Conservation (phyloP, 1,284 basidiomycete species). For the Ceratobasidium sp. region DNA sequence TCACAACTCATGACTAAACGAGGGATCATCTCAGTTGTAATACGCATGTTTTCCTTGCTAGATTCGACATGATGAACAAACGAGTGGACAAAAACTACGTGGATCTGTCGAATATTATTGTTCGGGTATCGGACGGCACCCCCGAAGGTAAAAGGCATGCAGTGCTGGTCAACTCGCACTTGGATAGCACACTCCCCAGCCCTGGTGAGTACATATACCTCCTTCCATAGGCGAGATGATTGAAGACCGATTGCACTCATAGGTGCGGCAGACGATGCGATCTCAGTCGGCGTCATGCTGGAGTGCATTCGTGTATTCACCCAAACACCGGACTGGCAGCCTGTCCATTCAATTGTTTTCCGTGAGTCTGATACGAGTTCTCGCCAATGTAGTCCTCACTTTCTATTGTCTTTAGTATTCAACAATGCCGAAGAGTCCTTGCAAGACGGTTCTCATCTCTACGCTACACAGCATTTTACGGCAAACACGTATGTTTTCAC, state of each 20-base stretch:
- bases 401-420: constrained; percentile 68
- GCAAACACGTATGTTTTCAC: constrained; percentile 64
- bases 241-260: constrained; percentile 52
- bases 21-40: constrained; percentile 2
- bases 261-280: constrained; percentile 88
- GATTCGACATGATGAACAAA: constrained; percentile 85
- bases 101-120: constrained; percentile 85
- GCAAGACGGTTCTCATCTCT: constrained; percentile 95
- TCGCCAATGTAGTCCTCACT: neutral
- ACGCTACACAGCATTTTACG: constrained; percentile 83
- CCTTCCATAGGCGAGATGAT: no score
- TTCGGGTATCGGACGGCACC: constrained; percentile 86
- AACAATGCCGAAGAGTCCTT: constrained; percentile 94
- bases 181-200: constrained; percentile 63
- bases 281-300: constrained; percentile 90
- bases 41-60: constrained; percentile 46
- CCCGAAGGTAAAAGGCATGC: constrained; percentile 76
- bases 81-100: constrained; percentile 92
- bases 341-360: constrained; percentile 84
- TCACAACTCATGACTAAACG: constrained; percentile 42
- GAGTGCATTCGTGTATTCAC: constrained; percentile 85
- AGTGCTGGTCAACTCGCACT: constrained; percentile 87
- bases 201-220: constrained; percentile 35
- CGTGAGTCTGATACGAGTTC: constrained; percentile 56
- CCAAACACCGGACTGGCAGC: constrained; percentile 72